Evolutionary conservation across 495 filamentous ascomycete genomes (phyloP).

Genomic region (Hypoxylon lienhwacheense): DNA sequence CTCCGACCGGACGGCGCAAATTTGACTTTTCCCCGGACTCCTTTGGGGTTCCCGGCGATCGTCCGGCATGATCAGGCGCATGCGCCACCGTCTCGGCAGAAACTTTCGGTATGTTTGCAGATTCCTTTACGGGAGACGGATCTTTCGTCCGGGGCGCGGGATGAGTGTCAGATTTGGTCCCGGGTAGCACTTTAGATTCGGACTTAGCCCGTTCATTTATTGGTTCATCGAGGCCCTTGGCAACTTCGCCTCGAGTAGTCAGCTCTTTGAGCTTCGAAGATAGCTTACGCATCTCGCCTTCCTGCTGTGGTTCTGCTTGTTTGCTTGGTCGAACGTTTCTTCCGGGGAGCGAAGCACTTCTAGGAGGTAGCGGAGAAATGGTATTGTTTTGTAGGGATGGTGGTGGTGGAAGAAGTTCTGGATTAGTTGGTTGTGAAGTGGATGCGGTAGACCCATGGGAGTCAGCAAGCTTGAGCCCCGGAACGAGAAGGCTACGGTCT

Average conservation of each 20-base stretch:
- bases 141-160: background rate
- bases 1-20: slow-evolving; percentile 28
- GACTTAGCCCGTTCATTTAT: background rate
- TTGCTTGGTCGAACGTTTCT: slow-evolving; percentile 33
- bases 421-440: slow-evolving; percentile 20
- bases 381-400: slow-evolving; percentile 18
- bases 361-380: slow-evolving; percentile 29
- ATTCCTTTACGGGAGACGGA: slow-evolving; percentile 2
- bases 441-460: slow-evolving; percentile 52
- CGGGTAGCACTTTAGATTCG: background rate
- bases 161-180: background rate
- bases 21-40: slow-evolving; percentile 26
- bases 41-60: slow-evolving; percentile 21
- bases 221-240: slow-evolving; percentile 2
- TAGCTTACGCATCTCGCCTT: slow-evolving; percentile 33
- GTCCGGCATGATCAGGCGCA: slow-evolving; percentile 4
- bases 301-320: slow-evolving; percentile 13
- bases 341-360: slow-evolving; percentile 33
- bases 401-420: slow-evolving; percentile 23
- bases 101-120: slow-evolving; percentile 3
- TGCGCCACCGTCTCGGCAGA: slow-evolving; percentile 10
- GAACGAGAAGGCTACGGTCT: slow-evolving; percentile 45
- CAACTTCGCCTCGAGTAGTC: slow-evolving; percentile 5
- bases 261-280: slow-evolving; percentile 21
- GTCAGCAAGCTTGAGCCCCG: slow-evolving; percentile 47